Base-by-base conservation (phyloP, 805 yeast genomes). In the Yarrowia sp. region DNA sequence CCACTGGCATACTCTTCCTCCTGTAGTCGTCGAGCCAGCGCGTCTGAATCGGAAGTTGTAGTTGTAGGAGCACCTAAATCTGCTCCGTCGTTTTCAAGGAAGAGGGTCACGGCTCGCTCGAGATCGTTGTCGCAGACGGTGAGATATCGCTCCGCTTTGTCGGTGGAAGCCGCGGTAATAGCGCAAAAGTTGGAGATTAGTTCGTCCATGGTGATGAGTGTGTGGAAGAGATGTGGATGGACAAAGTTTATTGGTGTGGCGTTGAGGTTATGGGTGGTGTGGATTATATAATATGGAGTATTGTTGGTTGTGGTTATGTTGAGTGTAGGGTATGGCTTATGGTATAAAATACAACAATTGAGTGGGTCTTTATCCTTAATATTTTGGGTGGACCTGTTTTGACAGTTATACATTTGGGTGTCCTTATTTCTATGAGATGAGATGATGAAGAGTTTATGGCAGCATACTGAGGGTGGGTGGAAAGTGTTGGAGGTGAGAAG, bases 21-120 rank as follows among this genome's bases (percentile, higher is more conserved):
- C 67, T 72, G 75, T 15, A 73, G 62, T 14, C 71, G 65, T 35
- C 66, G 69, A 1, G 72, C 73, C 33, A 71, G 66, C 66, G 62
- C 57, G 44, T 36, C 55, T 2, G 44, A 18, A 2, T 38, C 45
- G 44, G 3, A 35, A 7, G 9, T 31, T 13, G 44, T 3, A 42
- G 14, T 15, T 14, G 31, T n/a, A 31, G 51, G 32, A 22, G 53
- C 73, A 5, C 72, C 67, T 9, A 76, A 65, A 14, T 73, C 77
- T 45, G 80, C 82, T 15, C 78, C 79, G 9, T 55, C 61, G 53
- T 74, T 65, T 69, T 95, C 98, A 76, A 89, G 87, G 75, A 78
- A 95, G 48, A 95, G 78, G 13, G 91, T 85, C 8, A 95, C 89
- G 0, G 99, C 98, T 18, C 85, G 83, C 65, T 92, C 96, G 38